Evolutionary conservation across 768 basidiomycete genomes (phyloP).

Genomic region (Amanita phalloides): DNA sequence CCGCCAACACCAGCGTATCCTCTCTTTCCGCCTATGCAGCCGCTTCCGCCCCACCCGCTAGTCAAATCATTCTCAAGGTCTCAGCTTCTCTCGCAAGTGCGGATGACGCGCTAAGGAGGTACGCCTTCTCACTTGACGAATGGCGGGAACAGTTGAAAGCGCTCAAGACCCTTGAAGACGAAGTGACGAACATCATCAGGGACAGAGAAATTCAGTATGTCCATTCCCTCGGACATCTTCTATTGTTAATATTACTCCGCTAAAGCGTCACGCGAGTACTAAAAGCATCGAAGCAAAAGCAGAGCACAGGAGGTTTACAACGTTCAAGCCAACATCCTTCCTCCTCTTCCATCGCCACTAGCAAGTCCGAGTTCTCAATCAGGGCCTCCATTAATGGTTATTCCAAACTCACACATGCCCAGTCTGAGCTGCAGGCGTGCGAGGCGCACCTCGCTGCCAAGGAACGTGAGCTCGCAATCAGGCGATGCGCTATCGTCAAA

Average conservation of each 20-base stretch:
- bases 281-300: constrained; percentile 51
- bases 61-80: constrained; percentile 44
- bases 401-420: constrained; percentile 54
- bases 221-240: neutral
- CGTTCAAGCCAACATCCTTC: constrained; percentile 25
- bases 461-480: constrained; percentile 48
- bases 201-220: constrained; percentile 79
- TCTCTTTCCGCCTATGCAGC: constrained; percentile 67
- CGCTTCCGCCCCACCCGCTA: constrained; percentile 45
- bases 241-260: neutral
- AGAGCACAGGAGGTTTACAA: constrained; percentile 27
- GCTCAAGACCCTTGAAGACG: constrained; percentile 63
- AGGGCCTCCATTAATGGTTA: constrained; percentile 15
- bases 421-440: constrained; percentile 74
- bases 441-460: constrained; percentile 63
- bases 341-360: constrained; percentile 29
- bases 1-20: constrained; percentile 50
- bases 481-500: constrained; percentile 43
- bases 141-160: constrained; percentile 53
- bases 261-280: constrained; percentile 67
- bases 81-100: constrained; percentile 49
- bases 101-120: constrained; percentile 58
- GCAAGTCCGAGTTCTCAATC: constrained; percentile 21
- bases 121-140: constrained; percentile 47
- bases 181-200: constrained; percentile 55